Evolutionary conservation across 345 rosid genomes (phyloP), one percentile per base, ranked within the genome.

Genomic region (Physaria fendleri): DNA sequence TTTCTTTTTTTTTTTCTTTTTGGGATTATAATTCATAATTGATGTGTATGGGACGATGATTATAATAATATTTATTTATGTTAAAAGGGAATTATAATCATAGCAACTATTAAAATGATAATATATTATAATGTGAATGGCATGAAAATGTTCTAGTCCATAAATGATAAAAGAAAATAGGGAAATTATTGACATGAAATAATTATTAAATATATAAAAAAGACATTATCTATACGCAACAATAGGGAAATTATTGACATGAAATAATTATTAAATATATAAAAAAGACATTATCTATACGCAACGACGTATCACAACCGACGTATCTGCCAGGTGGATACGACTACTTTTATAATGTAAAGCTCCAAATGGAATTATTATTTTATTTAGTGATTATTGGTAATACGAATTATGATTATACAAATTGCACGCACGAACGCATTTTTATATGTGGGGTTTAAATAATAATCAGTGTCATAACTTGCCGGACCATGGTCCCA

Each of bases 401-500:
- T 67, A 29, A 39, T 3, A 15, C 13, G 37, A 46, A 38, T 22
- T 25, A 14, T 44, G 23, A 33, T 25, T 68, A 50, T 34, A 52
- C 23, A 52, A 29, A 37, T 38, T 21, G 17, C 33, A 25, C 62
- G 60, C 61, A 51, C 55, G 62, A 25, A 59, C 55, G 39, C 42
- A 43, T 30, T 14, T 28, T 30, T 9, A 3, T 48, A 16, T 17
- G 44, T 28, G 65, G 35, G 65, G 65, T 30, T 9, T 3, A 32
- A 11, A 32, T 15, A 13, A 6, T 27, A 20, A 65, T 2, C 27
- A 33, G 39, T 20, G 39, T 41, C 53, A 29, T 14, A 67, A 51
- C 24, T 29, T 39, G 59, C 57, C 59, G 64, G 63, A 54, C 9
- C 8, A 6, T 55, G 62, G 59, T 43, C 24, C 73, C 68, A 22